Evolutionary conservation across 306 rosid species (phyloP).

Genomic region (Cajanus cajan): DNA sequence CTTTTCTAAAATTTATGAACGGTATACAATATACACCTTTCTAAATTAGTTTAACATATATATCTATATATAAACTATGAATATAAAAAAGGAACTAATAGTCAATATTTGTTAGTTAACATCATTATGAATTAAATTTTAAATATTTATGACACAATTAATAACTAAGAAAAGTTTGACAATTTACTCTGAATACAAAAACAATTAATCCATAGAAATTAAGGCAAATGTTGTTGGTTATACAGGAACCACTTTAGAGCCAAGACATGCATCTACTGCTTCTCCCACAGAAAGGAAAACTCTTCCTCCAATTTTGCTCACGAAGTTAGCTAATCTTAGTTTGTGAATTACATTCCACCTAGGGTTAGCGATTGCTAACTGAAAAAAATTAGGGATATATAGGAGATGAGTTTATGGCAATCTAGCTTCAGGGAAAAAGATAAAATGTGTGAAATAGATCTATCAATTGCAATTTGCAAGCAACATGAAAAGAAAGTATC

Average conservation of each 20-base stretch:
- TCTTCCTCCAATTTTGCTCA: constrained; percentile 50
- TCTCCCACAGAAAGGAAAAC: constrained; percentile 67
- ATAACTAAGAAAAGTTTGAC: not conserved
- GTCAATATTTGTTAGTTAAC: not conserved
- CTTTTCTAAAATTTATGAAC: too few species aligned
- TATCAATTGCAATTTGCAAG: not conserved
- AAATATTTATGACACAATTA: not conserved
- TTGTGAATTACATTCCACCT: constrained; percentile 82
- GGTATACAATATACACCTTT: not conserved
- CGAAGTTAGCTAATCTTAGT: constrained; percentile 61
- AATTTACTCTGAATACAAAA: not conserved
- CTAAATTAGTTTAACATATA: too few species aligned
- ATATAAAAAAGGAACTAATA: not conserved
- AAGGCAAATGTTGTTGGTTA: not conserved
- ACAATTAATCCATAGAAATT: not conserved
- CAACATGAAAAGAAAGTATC: not conserved
- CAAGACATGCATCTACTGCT: constrained; percentile 53
- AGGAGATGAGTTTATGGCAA: not conserved
- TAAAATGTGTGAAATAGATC: not conserved
- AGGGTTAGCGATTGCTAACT: constrained; percentile 71
- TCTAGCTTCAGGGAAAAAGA: not conserved
- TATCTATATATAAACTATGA: not conserved
- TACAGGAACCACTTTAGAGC: constrained; percentile 8
- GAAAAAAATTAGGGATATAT: not conserved
- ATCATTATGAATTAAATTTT: not conserved